phyloP scores from a whole-genome alignment of 1,284 basidiomycete species.

The Naganishia liquefaciens region DNA sequence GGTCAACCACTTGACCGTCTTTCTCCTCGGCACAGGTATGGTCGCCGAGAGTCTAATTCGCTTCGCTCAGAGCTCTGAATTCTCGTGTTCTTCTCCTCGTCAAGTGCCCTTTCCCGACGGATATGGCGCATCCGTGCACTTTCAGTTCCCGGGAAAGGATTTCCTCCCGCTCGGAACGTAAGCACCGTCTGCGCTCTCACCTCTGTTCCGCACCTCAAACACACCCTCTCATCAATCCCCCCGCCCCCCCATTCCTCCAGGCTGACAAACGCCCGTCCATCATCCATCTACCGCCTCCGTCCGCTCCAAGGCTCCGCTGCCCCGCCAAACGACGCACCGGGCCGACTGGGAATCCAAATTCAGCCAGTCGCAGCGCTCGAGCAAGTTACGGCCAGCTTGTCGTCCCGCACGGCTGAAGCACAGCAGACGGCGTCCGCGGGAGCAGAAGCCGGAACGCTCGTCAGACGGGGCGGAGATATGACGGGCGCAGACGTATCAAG shows the following conservation, averaged over 20 bases:
- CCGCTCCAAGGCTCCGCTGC: slow-evolving; percentile 55
- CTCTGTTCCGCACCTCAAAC: background rate
- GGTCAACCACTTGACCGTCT: slow-evolving; percentile 88
- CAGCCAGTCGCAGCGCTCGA: slow-evolving; percentile 58
- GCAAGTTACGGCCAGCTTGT: slow-evolving; percentile 59
- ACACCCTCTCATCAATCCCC: slow-evolving; percentile 5
- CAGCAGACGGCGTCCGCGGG: slow-evolving; percentile 19
- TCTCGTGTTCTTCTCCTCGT: slow-evolving; percentile 58
- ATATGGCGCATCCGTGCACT: slow-evolving; percentile 84
- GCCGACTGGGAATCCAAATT: slow-evolving; percentile 59
- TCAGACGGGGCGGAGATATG: slow-evolving; percentile 33
- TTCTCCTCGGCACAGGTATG: slow-evolving; percentile 76
- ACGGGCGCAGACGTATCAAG: slow-evolving; percentile 48
- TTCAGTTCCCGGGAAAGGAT: slow-evolving; percentile 83
- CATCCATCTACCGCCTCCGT: slow-evolving; percentile 83
- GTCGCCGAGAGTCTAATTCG: too few relatives aligned
- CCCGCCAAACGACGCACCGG: slow-evolving; percentile 53
- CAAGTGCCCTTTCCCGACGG: slow-evolving; percentile 82
- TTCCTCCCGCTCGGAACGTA: slow-evolving; percentile 86
- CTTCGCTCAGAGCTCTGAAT: slow-evolving; percentile 9
- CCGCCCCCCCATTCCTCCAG: too few relatives aligned
- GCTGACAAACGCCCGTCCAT: slow-evolving; percentile 87
- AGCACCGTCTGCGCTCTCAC: slow-evolving; percentile 46
- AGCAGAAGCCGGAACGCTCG: slow-evolving; percentile 38
- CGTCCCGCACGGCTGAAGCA: slow-evolving; percentile 45